phyloP scores from a whole-genome alignment of 495 filamentous ascomycete genomes.

The Saxophila tyrrhenica region DNA sequence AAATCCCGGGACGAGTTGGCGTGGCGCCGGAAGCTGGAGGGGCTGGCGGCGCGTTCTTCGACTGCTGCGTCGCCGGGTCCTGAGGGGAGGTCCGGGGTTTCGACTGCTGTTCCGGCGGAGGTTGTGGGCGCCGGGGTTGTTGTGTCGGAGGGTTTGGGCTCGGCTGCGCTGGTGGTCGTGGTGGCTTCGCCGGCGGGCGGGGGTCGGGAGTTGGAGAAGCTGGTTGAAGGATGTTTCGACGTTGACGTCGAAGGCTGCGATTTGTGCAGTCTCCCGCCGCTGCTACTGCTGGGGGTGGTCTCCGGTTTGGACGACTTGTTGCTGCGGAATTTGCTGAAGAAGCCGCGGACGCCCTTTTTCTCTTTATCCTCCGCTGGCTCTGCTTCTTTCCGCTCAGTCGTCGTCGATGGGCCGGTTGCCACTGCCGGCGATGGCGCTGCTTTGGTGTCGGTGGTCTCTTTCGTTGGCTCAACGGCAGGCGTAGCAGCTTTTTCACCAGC shows the following conservation, averaged over 20 bases:
- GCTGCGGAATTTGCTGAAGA: conserved; percentile 11
- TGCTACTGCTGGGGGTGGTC: neutral
- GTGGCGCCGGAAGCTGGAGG: conserved; percentile 13
- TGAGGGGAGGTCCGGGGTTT: too few relatives aligned
- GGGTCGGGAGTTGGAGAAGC: too few relatives aligned
- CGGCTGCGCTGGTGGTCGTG: too few relatives aligned
- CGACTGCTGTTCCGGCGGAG: too few relatives aligned
- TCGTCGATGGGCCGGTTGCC: neutral
- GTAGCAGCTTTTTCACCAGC: too few relatives aligned
- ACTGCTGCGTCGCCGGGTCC: too few relatives aligned
- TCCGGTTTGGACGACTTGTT: neutral
- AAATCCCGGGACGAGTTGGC: neutral
- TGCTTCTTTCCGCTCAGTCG: neutral
- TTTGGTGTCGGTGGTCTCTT: too few relatives aligned
- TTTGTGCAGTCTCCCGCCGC: conserved; percentile 1
- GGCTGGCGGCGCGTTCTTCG: conserved; percentile 1
- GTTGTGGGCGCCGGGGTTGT: too few relatives aligned
- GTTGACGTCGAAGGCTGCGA: neutral
- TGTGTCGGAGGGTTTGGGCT: too few relatives aligned
- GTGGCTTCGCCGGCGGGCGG: too few relatives aligned
- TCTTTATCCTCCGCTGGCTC: conserved; percentile 2
- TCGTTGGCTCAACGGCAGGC: too few relatives aligned
- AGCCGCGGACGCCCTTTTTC: conserved; percentile 15
- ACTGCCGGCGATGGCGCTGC: neutral
- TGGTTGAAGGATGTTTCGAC: neutral